Evolutionary conservation across 2,329 filamentous ascomycete species (phyloP), one percentile per base, ranked within the genome.

Genomic region (Alternaria sp.): DNA sequence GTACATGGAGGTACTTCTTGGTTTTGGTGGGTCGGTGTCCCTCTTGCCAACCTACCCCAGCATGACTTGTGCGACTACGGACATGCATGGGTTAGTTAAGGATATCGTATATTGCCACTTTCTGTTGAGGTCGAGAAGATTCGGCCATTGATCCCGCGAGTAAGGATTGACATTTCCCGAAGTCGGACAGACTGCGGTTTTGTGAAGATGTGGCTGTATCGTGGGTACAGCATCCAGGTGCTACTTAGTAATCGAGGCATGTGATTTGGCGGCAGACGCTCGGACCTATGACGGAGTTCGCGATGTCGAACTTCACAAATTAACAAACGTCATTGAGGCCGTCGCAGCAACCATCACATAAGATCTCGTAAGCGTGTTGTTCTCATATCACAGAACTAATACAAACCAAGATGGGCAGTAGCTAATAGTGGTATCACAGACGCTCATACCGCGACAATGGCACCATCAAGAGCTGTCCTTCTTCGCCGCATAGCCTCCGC

Each of bases 381-480:
- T 41, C 23, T 23, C 34, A 21, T 21, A 29, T 14, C 13, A 33
- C 17, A 51, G 21, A 24, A 40, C 3, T n/a, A 5, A 61, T 58
- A 46, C 33, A 63, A 50, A 40, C 49, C 52, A 59, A 51, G 57
- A 55, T 51, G 48, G 51, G 40, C 52, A 50, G 26, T n/a, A 42
- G 56, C 51, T 63, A 28, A 63, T 54, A 51, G 33, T 23, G 37
- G 31, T 37, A 34, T 17, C 28, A 24, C 33, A 44, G 54, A 49
- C 50, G 11, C 54, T 37, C 50, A 56, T 29, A 52, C 46, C 46
- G 34, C 40, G 40, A 67, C 49, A 58, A 77, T 77, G 74, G 73
- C 74, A 58, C 74, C 74, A 24, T 77, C 73, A 14, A 68, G 74
- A 70, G 73, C 74, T 31, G 55, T 74, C 50, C 56, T 58, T 40